phyloP scores from a whole-genome alignment of 345 rosid species.

The Eucalyptus viminalis region DNA sequence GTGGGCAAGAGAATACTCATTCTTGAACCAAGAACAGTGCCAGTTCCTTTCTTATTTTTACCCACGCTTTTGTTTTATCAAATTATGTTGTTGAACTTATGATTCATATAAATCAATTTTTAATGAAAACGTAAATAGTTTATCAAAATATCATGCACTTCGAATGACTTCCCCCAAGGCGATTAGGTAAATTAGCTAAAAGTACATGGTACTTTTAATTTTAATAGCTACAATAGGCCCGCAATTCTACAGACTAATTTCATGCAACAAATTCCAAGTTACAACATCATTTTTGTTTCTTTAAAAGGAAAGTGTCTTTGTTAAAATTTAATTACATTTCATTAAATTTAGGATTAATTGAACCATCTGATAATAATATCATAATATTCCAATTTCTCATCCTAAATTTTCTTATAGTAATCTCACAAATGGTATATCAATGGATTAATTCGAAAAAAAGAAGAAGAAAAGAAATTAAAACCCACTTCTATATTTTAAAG shows the following conservation, averaged over 20 bases:
- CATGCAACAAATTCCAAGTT: neutral
- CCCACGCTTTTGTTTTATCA: neutral
- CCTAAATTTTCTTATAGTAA: neutral
- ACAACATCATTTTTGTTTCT: neutral
- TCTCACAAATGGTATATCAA: neutral
- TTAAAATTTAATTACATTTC: neutral
- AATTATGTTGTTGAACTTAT: neutral
- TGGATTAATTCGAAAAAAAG: neutral
- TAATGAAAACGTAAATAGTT: neutral
- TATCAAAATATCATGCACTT: neutral
- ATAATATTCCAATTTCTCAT: neutral
- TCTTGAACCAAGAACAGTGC: neutral
- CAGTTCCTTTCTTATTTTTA: neutral
- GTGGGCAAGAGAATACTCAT: neutral
- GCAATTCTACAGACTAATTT: rapidly evolving
- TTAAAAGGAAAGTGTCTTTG: neutral
- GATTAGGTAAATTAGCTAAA: neutral
- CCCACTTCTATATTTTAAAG: neutral
- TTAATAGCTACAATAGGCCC: neutral
- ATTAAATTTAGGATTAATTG: neutral
- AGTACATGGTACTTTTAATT: neutral
- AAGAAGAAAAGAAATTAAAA: neutral
- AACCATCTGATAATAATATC: rapidly evolving
- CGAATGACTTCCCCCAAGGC: neutral
- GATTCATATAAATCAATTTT: neutral